Evolutionary conservation across 2,329 filamentous ascomycete species (phyloP), one percentile per base, ranked within the genome.

Genomic region (Fusarium hostae): DNA sequence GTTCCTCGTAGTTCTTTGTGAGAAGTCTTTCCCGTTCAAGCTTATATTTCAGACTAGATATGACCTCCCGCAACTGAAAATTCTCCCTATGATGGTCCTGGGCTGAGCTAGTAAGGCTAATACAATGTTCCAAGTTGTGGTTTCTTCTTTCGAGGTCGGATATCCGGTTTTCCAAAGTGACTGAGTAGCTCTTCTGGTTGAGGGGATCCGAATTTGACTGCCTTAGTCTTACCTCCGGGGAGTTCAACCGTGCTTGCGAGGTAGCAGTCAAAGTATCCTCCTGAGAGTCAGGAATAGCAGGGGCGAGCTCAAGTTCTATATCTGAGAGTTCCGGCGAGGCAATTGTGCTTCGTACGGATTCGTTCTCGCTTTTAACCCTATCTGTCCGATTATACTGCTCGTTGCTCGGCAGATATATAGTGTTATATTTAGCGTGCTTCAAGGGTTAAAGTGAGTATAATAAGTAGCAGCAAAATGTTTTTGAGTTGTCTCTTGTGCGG

Each of bases 331-430:
- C 11, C 7, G 22, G 13, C 0, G 54, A 9, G 2, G 30, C 0
- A 9, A 37, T 6, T 3, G 9, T 28, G 2, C 32, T 47, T 20
- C 28, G 22, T 37, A 9, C 32, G 1, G 40, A 35, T 22, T 22
- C 24, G 3, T 24, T 13, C 6, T 57, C 41, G 1, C 11, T 0
- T 13, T 48, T 20, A 0, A 57, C 22, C 5, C 1, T 24, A 0
- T 24, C 32, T 34, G 24, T 0, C n/a, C n/a, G n/a, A n/a, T n/a
- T n/a, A n/a, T n/a, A n/a, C n/a, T n/a, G n/a, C n/a, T n/a, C n/a
- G n/a, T n/a, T n/a, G n/a, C n/a, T n/a, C n/a, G n/a, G n/a, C n/a
- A n/a, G n/a, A n/a, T n/a, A n/a, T n/a, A n/a, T n/a, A n/a, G n/a
- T n/a, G n/a, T n/a, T n/a, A n/a, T n/a, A n/a, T n/a, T n/a, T n/a